phyloP scores from a whole-genome alignment of 768 basidiomycete species.

The Hemileccinum impolitum region DNA sequence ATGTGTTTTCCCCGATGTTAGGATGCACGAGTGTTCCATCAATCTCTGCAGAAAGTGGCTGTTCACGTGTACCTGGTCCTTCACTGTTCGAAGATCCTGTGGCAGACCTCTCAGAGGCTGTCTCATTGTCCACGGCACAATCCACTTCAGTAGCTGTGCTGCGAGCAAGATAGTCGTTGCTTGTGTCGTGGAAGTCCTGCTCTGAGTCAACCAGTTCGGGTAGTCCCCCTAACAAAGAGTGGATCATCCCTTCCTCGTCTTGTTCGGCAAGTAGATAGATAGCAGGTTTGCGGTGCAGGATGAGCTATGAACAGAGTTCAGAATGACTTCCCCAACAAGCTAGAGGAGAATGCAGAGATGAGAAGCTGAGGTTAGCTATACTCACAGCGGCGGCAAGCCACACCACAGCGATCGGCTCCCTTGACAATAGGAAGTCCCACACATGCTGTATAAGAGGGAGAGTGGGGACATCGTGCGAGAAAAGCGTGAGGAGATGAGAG shows the following conservation, averaged over 20 bases:
- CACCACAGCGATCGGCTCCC: conserved; percentile 77
- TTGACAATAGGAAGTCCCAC: conserved; percentile 83
- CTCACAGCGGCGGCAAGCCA: conserved; percentile 83
- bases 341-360: not conserved
- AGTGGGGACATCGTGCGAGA: conserved; percentile 89
- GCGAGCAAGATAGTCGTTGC: not conserved
- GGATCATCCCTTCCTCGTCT: conserved; percentile 80
- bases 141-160: not conserved
- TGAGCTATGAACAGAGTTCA: conserved; percentile 46
- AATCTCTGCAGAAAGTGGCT: not conserved
- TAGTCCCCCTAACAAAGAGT: conserved; percentile 65
- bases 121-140: not conserved
- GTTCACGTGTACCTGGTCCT: not conserved
- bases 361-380: conserved; percentile 8
- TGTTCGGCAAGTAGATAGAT: conserved; percentile 58
- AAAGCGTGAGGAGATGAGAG: conserved; percentile 85
- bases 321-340: not conserved
- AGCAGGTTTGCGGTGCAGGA: conserved; percentile 68
- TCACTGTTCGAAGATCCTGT: not conserved
- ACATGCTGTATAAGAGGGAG: conserved; percentile 87
- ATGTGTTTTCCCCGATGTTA: not conserved
- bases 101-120: not conserved
- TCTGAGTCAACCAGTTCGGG: conserved; percentile 43
- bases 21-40: not conserved
- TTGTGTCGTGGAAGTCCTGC: not conserved